Conservation (phyloP, 225 moss, liverwort and hornwort genomes). For the Sphagnum contortum region DNA sequence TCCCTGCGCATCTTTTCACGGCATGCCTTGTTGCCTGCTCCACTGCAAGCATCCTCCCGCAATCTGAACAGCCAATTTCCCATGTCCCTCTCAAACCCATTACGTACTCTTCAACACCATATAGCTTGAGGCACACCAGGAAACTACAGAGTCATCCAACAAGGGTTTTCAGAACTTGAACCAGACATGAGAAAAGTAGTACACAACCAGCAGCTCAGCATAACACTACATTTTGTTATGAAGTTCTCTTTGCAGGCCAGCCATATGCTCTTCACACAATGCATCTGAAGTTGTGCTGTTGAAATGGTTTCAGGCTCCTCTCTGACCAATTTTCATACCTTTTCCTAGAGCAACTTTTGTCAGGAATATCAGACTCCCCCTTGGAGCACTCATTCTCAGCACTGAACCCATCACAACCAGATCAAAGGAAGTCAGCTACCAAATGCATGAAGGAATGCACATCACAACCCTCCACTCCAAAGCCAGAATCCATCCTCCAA, state of each 20-base stretch:
- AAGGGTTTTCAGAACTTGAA: too few species aligned
- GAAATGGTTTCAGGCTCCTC: too few species aligned
- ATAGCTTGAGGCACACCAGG: not conserved
- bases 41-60: conserved; percentile 61
- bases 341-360: conserved; percentile 50
- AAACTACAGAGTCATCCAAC: too few species aligned
- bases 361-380: conserved; percentile 57
- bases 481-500: too few species aligned
- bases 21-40: conserved; percentile 78
- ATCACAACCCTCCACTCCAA: too few species aligned
- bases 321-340: conserved; percentile 26
- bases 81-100: not conserved
- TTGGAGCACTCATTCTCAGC: conserved; percentile 77
- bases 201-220: too few species aligned
- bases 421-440: not conserved
- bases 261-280: too few species aligned
- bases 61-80: conserved; percentile 26
- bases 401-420: conserved; percentile 26
- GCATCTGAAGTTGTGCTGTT: too few species aligned
- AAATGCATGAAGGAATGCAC: not conserved
- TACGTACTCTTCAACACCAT: not conserved
- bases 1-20: conserved; percentile 89
- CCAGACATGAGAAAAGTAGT: too few species aligned
- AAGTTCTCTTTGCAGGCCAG: too few species aligned
- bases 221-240: too few species aligned